These are phyloP conservation scores for Rasamsonia emersonii DNA, from an alignment of 2,329 filamentous ascomycete species.

Conservation along the genomic window DNA sequence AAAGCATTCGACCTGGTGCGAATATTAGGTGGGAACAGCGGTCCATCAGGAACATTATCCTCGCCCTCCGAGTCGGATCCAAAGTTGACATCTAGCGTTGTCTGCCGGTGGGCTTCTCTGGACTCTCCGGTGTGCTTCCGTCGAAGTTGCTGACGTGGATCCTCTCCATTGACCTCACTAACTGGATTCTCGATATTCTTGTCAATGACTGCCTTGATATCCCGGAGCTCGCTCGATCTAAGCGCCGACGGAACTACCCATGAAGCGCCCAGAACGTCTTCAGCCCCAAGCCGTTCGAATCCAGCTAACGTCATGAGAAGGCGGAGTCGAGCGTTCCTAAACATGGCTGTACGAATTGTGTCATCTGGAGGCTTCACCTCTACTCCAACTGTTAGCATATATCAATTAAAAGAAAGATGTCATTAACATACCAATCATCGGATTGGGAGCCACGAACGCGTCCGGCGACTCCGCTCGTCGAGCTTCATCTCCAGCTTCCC, in stretches of 20 bases:
- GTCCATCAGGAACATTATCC: constrained; percentile 47
- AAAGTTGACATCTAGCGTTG: constrained; percentile 47
- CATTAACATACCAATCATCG: constrained; percentile 39
- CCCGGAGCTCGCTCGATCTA: constrained; percentile 56
- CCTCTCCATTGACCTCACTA: constrained; percentile 63
- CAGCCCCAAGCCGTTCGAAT: constrained; percentile 54
- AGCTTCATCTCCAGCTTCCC: constrained; percentile 64
- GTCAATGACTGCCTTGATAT: constrained; percentile 63
- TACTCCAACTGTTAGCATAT: constrained; percentile 26
- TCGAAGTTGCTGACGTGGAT: constrained; percentile 70
- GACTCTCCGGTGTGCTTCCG: constrained; percentile 49
- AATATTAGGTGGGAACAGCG: constrained; percentile 56
- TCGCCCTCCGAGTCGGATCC: constrained; percentile 63
- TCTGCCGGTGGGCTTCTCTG: constrained; percentile 20
- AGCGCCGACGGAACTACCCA: constrained; percentile 69
- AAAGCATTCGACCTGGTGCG: constrained; percentile 44
- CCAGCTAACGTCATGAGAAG: constrained; percentile 72
- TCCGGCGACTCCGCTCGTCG: constrained; percentile 37
- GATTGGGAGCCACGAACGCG: constrained; percentile 17
- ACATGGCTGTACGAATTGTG: constrained; percentile 62
- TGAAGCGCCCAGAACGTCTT: constrained; percentile 64
- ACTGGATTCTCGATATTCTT: constrained; percentile 72
- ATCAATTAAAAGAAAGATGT: constrained; percentile 1
- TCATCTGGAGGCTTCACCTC: constrained; percentile 57
- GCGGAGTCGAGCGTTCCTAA: constrained; percentile 80